Evolutionary conservation across 2,329 filamentous ascomycete species (phyloP), one percentile per base, ranked within the genome.

Genomic region (Hirsutella minnesotensis): DNA sequence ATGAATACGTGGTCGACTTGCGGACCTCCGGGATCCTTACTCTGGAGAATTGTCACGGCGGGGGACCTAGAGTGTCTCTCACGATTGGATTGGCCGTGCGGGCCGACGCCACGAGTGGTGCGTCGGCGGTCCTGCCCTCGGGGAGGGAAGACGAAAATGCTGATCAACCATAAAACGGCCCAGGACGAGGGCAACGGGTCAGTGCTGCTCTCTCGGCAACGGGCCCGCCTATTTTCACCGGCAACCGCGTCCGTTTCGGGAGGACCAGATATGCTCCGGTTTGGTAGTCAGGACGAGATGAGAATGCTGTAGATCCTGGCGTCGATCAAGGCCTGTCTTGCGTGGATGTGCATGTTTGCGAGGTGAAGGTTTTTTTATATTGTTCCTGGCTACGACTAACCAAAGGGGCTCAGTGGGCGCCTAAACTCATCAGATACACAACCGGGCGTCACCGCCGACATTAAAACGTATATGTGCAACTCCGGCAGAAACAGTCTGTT

Each of bases 221-320:
- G 18, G n/a, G 4, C 15, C 16, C 16, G 7, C 33, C 33, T 9
- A 9, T n/a, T 35, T 19, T n/a, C 5, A 3, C 33, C 33, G 9
- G 9, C 33, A 9, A 13, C 9, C 9, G 33, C 13, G 3, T n/a
- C 53, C 47, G 53, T 4, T 34, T 54, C 47, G 53, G 51, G 49
- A 48, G 43, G 48, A 37, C 9, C 29, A 49, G 51, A 49, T 46
- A 47, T 56, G 53, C 51, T 53, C 50, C 51, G 24, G 55, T 40
- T 58, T 58, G 59, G 54, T 62, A 62, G 58, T 56, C 58, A 59
- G 55, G 58, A 59, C 53, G 57, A 60, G 56, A 59, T 56, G 58
- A 58, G 59, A 18, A n/a, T 51, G 57, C 55, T 52, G 58, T 60
- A 59, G 57, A 59, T 36, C 18, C 30, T 33, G 36, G 24, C 51